Base-by-base conservation (phyloP, 495 filamentous ascomycete genomes). In the Podospora pseudocomata region DNA sequence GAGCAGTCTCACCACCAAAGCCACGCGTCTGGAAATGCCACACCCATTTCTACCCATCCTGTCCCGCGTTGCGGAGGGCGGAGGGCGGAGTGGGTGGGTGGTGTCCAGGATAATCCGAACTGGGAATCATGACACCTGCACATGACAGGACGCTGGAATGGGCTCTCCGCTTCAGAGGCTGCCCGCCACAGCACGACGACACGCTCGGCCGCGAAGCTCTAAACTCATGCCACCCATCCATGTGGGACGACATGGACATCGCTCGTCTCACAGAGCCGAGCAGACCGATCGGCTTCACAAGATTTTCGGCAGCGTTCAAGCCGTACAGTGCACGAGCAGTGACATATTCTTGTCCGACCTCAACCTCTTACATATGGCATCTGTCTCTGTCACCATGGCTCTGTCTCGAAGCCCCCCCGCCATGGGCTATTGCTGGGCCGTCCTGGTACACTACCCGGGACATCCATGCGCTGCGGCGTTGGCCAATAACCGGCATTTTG, bases 1-100 rank as follows among this genome's bases (percentile, higher is more conserved):
- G 6, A 19, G 16, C n/a, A 58, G 55, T 58, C 55, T 58, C 55
- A 58, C 55, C 55, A 57, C 54, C 54, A 23, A 18, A 57, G 54
- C 54, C 54, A 58, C 55, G 55, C 55, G 23, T 58, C 55, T 58
- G 55, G 16, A 58, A 49, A 58, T 58, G 55, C 9, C 55, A 26
- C 55, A 58, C 55, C 55, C n/a, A 20, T 19, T 58, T 58, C 9
- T 58, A n/a, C n/a, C 55, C 55, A 15, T 58, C 55, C 2, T 26
- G 5, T 20, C 55, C n/a, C 55, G 55, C 9, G 55, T 11, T 58
- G 7, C 55, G n/a, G 18, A 58, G 23, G n/a, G n/a, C n/a, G n/a
- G n/a, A n/a, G n/a, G n/a, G 16, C 11, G 55, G 55, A 5, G 11
- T 1, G 34, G 39, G 39, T 49, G 39, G 39, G 39, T 32, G 9